These are phyloP conservation scores for Priceomyces medius DNA, from an alignment of 805 yeast species.

Conservation along the genomic window DNA sequence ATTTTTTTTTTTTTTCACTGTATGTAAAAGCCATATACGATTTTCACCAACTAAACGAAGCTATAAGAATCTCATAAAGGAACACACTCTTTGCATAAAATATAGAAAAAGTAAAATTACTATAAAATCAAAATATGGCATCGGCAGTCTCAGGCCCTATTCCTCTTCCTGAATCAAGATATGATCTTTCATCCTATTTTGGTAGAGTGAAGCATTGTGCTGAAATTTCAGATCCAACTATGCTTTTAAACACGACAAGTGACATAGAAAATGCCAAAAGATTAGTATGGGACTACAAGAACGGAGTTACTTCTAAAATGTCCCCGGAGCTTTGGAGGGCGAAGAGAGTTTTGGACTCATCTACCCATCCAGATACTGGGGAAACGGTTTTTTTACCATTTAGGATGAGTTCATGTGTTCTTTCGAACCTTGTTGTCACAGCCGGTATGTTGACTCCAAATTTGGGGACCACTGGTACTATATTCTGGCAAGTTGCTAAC, in stretches of 20 bases:
- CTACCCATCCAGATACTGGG: conserved; percentile 96
- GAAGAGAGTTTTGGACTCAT: conserved; percentile 82
- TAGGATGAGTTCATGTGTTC: conserved; percentile 94
- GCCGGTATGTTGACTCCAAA: conserved; percentile 98
- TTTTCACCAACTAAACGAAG: background rate
- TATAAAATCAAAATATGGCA: conserved; percentile 56
- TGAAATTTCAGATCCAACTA: conserved; percentile 87
- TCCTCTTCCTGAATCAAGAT: conserved; percentile 74
- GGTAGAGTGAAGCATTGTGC: conserved; percentile 96
- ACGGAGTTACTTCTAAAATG: conserved; percentile 63
- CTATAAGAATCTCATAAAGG: background rate
- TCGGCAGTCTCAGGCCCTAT: conserved; percentile 83
- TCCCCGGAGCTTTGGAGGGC: conserved; percentile 87
- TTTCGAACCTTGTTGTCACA: conserved; percentile 91
- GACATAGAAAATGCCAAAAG: conserved; percentile 66
- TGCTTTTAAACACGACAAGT: conserved; percentile 68
- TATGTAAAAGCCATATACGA: too few species aligned
- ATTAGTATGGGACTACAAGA: conserved; percentile 67
- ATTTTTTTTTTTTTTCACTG: background rate
- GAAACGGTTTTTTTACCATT: conserved; percentile 90
- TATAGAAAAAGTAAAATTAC: background rate
- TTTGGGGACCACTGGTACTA: conserved; percentile 82
- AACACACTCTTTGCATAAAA: too few species aligned
- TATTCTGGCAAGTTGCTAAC: conserved; percentile 97
- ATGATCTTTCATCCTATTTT: conserved; percentile 79